A percentile compares a stretch with the other conserved stretches of the same genome.
phyloP scores from a whole-genome alignment of 371 early-diverging fungal genomes.

The Lichtheimia ramosa region DNA sequence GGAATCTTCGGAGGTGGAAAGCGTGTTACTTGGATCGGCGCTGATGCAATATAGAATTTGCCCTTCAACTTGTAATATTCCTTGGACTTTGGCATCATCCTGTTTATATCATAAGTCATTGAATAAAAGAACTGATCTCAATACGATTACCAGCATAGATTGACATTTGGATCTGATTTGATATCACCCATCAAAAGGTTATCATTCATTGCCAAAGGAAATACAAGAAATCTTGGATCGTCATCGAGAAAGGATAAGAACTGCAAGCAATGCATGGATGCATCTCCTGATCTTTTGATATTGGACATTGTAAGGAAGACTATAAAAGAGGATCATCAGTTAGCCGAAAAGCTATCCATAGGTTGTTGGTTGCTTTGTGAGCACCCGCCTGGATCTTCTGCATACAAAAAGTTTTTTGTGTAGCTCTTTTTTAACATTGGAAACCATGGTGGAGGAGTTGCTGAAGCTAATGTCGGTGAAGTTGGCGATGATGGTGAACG shows the following conservation, averaged over 20 bases:
- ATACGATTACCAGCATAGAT: conserved; percentile 48
- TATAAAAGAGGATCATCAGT: background rate
- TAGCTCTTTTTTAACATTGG: conserved; percentile 19
- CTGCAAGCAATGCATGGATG: conserved; percentile 47
- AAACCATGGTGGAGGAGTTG: conserved; percentile 24
- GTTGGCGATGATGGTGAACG: conserved; percentile 17
- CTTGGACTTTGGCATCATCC: conserved; percentile 71
- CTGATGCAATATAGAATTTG: conserved; percentile 70
- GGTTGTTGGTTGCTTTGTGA: too few species aligned
- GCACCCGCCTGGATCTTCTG: conserved; percentile 15
- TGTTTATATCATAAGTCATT: conserved; percentile 6
- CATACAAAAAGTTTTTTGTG: conserved; percentile 14
- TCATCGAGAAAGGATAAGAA: conserved; percentile 59
- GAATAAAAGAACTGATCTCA: background rate
- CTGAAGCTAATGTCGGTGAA: conserved; percentile 13
- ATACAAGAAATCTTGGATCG: conserved; percentile 53
- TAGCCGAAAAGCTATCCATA: background rate
- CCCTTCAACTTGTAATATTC: conserved; percentile 72
- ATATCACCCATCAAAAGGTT: conserved; percentile 61
- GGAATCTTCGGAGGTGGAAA: conserved; percentile 64
- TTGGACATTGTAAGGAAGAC: background rate
- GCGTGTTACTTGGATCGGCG: conserved; percentile 73
- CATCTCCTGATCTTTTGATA: conserved; percentile 42
- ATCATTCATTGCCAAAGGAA: conserved; percentile 62
- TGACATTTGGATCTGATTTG: conserved; percentile 57